Conservation (phyloP, 768 basidiomycete species). For the Termitomyces sp. region DNA sequence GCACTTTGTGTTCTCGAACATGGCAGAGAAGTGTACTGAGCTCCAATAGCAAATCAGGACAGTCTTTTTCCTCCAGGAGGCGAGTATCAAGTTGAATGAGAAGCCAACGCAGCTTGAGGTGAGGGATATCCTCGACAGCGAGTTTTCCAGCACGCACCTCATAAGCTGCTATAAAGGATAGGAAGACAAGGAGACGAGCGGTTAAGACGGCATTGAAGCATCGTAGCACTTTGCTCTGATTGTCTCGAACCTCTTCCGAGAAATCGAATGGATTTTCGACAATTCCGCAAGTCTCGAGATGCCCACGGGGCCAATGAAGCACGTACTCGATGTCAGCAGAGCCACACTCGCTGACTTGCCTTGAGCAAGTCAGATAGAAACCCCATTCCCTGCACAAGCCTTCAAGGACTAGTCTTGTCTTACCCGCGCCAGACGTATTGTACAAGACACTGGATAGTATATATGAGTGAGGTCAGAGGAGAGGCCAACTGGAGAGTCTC, state of each 20-base stretch:
- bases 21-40: slow-evolving; percentile 1
- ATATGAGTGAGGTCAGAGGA: neutral
- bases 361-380: slow-evolving; percentile 3
- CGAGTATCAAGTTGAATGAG: neutral
- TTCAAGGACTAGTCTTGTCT: neutral
- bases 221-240: neutral
- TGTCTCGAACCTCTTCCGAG: no score
- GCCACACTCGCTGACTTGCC: neutral
- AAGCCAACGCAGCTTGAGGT: neutral
- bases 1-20: neutral
- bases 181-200: neutral
- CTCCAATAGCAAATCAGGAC: neutral
- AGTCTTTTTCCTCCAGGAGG: neutral
- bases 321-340: neutral
- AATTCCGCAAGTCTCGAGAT: neutral
- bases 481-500: neutral
- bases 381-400: neutral
- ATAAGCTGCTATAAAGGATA: neutral
- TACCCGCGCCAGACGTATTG: neutral
- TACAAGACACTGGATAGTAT: neutral
- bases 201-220: neutral
- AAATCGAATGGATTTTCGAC: neutral
- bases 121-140: neutral
- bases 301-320: neutral
- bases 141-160: neutral